Base-by-base conservation (phyloP, 192 early-diverging fungal species). In the Spinellus fusiger region DNA sequence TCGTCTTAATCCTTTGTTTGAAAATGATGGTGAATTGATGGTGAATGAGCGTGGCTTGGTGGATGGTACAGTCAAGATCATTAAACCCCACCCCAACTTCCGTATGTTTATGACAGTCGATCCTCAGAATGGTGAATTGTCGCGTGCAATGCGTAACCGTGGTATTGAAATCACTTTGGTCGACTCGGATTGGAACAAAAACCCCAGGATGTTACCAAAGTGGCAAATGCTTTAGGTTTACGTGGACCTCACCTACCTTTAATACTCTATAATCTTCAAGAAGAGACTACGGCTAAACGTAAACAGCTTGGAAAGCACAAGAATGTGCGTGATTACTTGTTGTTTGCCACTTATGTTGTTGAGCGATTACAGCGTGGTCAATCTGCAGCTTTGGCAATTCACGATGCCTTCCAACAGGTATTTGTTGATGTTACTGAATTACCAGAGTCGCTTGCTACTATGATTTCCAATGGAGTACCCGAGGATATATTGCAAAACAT, bases 61-160 rank as follows among this genome's bases (percentile, higher is more conserved):
- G 9, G 87, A 93, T 61, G 89, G 90, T 13, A 77, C 85, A 57
- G 79, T 92, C 18, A 84, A 82, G 48, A 79, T 90, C 6, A 83
- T 96, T 40, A 68, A 74, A 18, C 93, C 93, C 9, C 95, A 96
- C 59, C 80, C 80, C 18, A 86, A 92, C 62, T 99, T 99, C 78
- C 79, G 96, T 27, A 88, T 99, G 51, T 92, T 99, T 66, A 91
- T 99, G 92, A 91, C 93, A 0, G 86, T 96, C 31, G 91, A 99
- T 69, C 94, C 95, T 13, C 77, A 80, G 40, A 80, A 89, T 63
- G 96, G 96, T 32, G 95, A 99, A 73, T 77, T 99, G 27, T 95
- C 93, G 8, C 81, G 95, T 8, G 95, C 96, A 3, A 99, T 99
- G 96, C 75, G 96, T 49, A 99, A 99, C 68, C 89, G 96, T 57